Conservation (phyloP, 306 rosid species). For the Luffa aegyptiaca region DNA sequence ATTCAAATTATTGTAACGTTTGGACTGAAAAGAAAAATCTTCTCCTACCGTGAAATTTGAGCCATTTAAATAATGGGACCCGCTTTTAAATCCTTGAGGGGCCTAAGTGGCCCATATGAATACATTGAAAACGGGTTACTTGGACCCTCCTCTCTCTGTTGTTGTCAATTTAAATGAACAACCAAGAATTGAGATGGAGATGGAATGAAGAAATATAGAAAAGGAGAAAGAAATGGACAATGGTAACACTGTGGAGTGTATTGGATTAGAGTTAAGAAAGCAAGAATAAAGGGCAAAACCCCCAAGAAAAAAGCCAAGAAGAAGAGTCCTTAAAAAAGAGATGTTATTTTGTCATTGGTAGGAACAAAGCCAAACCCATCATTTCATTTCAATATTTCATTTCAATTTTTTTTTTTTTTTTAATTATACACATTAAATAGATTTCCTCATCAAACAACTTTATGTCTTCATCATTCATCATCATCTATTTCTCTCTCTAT, state of each 20-base stretch:
- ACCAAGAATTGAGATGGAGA: background rate
- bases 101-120: background rate
- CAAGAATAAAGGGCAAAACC: conserved; percentile 6
- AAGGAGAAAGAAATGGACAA: background rate
- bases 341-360: conserved; percentile 33
- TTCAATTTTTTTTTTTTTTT: background rate
- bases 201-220: background rate
- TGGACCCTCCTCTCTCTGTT: background rate
- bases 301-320: conserved; percentile 21
- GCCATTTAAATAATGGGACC: background rate
- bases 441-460: conserved; percentile 43
- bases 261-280: background rate
- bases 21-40: background rate
- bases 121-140: background rate
- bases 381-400: conserved; percentile 16
- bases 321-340: conserved; percentile 24
- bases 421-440: background rate
- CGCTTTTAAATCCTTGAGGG: background rate
- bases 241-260: background rate
- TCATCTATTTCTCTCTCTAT: conserved; percentile 19
- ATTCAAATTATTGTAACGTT: background rate
- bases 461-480: conserved; percentile 77
- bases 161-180: background rate
- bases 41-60: background rate
- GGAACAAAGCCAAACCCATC: conserved; percentile 40